Conservation (phyloP, 495 filamentous ascomycete species). For the Daldinia concentrica region DNA sequence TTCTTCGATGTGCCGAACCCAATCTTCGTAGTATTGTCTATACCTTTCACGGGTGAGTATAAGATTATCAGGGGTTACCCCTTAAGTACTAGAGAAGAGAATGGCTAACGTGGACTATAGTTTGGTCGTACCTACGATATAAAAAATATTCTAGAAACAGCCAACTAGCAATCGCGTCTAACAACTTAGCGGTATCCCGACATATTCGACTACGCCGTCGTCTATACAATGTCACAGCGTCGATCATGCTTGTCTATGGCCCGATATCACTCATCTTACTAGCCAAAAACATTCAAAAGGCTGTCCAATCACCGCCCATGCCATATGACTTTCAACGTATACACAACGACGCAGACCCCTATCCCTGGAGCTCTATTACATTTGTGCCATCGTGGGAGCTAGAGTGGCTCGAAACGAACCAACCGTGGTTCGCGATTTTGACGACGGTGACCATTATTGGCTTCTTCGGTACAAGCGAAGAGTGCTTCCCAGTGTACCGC, state of each 20-base stretch:
- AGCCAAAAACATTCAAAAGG: slow-evolving; percentile 60
- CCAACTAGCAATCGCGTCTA: slow-evolving; percentile 63
- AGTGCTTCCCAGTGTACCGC: slow-evolving; percentile 79
- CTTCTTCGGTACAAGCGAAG: slow-evolving; percentile 83
- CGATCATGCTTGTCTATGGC: slow-evolving; percentile 71
- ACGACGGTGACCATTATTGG: slow-evolving; percentile 70
- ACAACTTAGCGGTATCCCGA: slow-evolving; percentile 53
- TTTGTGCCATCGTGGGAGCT: slow-evolving; percentile 66
- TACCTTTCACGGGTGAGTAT: slow-evolving; percentile 77
- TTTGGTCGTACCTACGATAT: slow-evolving; percentile 72
- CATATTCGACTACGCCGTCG: slow-evolving; percentile 72
- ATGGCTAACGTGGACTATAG: slow-evolving; percentile 49
- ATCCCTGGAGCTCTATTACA: slow-evolving; percentile 66
- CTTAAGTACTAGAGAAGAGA: not conserved
- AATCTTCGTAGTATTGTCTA: slow-evolving; percentile 68
- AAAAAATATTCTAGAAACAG: slow-evolving; percentile 72
- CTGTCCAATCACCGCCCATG: slow-evolving; percentile 59
- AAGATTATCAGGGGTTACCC: not conserved
- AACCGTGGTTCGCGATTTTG: slow-evolving; percentile 73
- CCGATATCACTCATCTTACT: slow-evolving; percentile 72
- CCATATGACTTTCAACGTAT: slow-evolving; percentile 53
- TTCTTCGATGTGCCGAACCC: slow-evolving; percentile 73
- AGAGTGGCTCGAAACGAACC: slow-evolving; percentile 58
- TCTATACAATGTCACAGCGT: slow-evolving; percentile 77
- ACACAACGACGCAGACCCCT: slow-evolving; percentile 47